These are phyloP conservation scores for Penicillium verrucosum DNA, from an alignment of 2,329 filamentous ascomycete genomes.

Conservation along the genomic window DNA sequence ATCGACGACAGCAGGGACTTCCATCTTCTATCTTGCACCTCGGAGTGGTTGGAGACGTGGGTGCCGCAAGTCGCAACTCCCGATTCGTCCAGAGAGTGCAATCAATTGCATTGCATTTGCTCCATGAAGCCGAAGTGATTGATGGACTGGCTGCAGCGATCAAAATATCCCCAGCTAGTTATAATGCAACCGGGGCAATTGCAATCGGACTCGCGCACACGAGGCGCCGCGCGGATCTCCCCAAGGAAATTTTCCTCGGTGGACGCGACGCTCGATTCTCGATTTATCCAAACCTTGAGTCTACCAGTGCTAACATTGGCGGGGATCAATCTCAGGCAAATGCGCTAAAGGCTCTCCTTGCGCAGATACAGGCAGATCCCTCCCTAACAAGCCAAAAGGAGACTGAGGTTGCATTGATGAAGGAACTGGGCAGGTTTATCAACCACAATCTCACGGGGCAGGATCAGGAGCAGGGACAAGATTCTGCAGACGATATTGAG, in stretches of 20 bases:
- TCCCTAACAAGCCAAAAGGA: not conserved
- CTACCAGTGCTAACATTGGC: not conserved
- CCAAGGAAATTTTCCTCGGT: not conserved
- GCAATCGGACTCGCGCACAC: not conserved
- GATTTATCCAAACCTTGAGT: conserved; percentile 2
- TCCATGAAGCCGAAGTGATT: conserved; percentile 2
- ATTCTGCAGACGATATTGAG: conserved; percentile 10
- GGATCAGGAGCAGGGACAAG: not conserved
- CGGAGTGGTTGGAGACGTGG: conserved; percentile 26
- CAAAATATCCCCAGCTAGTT: not conserved
- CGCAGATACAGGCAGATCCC: not conserved
- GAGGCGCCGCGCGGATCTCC: not conserved
- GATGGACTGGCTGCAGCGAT: not conserved
- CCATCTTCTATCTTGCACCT: conserved; percentile 25
- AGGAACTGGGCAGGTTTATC: conserved; percentile 2
- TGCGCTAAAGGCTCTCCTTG: not conserved
- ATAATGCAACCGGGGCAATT: not conserved
- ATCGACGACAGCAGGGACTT: conserved; percentile 23
- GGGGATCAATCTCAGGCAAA: not conserved
- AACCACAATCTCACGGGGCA: conserved; percentile 4
- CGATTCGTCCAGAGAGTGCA: conserved; percentile 15
- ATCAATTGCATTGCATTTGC: conserved; percentile 4
- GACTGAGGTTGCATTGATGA: not conserved
- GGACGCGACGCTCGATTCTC: conserved; percentile 1
- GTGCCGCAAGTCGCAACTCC: conserved; percentile 15